phyloP scores from a whole-genome alignment of 208 protist genomes.

The Crithidia expoeki region DNA sequence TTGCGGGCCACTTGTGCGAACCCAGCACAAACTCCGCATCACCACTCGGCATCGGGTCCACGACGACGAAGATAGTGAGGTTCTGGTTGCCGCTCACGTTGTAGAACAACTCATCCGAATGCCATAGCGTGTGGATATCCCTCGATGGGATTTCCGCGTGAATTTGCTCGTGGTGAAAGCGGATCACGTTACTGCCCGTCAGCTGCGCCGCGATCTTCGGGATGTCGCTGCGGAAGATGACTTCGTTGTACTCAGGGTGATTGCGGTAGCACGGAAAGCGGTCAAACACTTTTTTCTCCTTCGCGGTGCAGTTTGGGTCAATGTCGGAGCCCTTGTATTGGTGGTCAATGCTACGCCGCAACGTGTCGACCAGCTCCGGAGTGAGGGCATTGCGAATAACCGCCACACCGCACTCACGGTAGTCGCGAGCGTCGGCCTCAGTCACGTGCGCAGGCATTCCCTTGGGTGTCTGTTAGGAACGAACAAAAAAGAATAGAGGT shows the following conservation, averaged over 20 bases:
- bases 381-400: conserved; percentile 28
- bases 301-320: conserved; percentile 35
- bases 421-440: conserved; percentile 22
- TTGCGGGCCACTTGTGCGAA: conserved; percentile 44
- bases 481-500: not conserved
- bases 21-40: conserved; percentile 46
- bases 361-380: conserved; percentile 27
- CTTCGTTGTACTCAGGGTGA: conserved; percentile 43
- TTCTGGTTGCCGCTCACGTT: conserved; percentile 47
- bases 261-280: conserved; percentile 46
- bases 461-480: not conserved
- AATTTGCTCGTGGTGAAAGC: conserved; percentile 50
- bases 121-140: conserved; percentile 43
- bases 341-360: conserved; percentile 38
- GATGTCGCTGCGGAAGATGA: conserved; percentile 40
- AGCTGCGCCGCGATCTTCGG: conserved; percentile 39
- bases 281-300: conserved; percentile 42
- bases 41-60: conserved; percentile 38
- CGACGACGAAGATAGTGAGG: conserved; percentile 52
- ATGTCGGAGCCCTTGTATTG: conserved; percentile 28
- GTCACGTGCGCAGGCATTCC: conserved; percentile 20
- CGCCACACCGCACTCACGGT: conserved; percentile 19
- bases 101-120: conserved; percentile 54
- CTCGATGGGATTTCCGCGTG: conserved; percentile 45
- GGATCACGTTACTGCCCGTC: conserved; percentile 34